These are phyloP conservation scores for Tieghemostelium lacteum DNA, from an alignment of 78 protist genomes.

Conservation along the genomic window DNA sequence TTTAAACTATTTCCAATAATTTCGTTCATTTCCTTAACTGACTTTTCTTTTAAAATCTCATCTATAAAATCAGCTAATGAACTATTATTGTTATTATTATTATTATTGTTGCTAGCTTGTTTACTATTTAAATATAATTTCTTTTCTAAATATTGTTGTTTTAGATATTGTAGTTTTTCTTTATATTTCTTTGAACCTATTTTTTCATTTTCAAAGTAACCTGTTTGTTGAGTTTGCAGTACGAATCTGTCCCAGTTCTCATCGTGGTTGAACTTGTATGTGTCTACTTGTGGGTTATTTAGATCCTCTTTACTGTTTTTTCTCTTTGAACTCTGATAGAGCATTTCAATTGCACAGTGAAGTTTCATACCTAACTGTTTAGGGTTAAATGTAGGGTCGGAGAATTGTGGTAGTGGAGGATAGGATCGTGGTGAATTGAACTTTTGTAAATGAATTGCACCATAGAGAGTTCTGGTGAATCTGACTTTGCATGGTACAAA, in stretches of 20 bases:
- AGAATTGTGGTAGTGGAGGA: constrained; percentile 11
- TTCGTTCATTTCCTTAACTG: not conserved
- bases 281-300: not conserved
- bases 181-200: constrained; percentile 45
- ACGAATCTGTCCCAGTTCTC: not conserved
- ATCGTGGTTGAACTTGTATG: constrained; percentile 2
- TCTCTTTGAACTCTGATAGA: not conserved
- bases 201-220: constrained; percentile 31
- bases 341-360: constrained; percentile 28
- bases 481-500: not conserved
- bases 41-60: not conserved
- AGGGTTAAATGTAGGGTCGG: constrained; percentile 11
- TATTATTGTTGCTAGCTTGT: not conserved
- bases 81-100: too few species aligned
- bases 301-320: not conserved
- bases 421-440: constrained; percentile 35
- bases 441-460: constrained; percentile 27
- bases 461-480: constrained; percentile 51
- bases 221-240: not conserved
- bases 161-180: constrained; percentile 9
- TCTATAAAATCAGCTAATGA: constrained; percentile 4
- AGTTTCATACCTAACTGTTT: constrained; percentile 38
- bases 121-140: too few species aligned
- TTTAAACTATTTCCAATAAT: not conserved
- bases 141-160: constrained; percentile 19